phyloP scores from a whole-genome alignment of 176 grass and related monocot genomes.

The Lolium rigidum region DNA sequence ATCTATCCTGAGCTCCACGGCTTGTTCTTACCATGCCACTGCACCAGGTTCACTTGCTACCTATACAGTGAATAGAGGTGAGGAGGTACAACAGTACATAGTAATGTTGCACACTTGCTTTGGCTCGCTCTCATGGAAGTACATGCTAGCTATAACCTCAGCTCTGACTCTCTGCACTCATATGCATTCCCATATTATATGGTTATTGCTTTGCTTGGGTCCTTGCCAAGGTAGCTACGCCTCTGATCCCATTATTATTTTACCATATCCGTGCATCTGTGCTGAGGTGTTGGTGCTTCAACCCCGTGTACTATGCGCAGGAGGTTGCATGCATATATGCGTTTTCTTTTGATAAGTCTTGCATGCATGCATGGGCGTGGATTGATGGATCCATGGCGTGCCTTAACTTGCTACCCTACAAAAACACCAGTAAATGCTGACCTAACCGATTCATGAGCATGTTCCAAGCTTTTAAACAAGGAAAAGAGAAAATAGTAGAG shows the following conservation, averaged over 20 bases:
- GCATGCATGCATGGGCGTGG: conserved; percentile 34
- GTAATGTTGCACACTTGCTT: background rate
- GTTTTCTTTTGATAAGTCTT: conserved; percentile 7
- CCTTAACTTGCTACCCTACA: conserved; percentile 49
- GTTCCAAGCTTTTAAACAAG: background rate
- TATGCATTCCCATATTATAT: background rate
- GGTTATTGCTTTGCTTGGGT: conserved; percentile 27
- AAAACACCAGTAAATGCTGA: conserved; percentile 46
- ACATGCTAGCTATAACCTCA: background rate
- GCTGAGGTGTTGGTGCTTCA: conserved; percentile 28
- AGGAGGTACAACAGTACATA: conserved; percentile 8
- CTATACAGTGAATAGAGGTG: background rate
- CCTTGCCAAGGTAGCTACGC: conserved; percentile 25
- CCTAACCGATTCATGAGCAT: conserved; percentile 53
- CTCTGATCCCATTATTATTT: conserved; percentile 40
- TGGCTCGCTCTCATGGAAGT: conserved; percentile 8
- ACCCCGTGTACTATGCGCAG: background rate
- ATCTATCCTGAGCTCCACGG: conserved; percentile 76
- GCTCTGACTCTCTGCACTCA: conserved; percentile 4
- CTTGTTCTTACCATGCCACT: conserved; percentile 52
- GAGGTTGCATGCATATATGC: background rate
- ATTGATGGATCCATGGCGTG: background rate
- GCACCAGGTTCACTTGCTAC: background rate
- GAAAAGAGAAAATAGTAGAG: background rate
- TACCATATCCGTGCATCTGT: conserved; percentile 40